Percentiles rank a stretch among this genome's conserved stretches.
phyloP scores from a whole-genome alignment of 768 basidiomycete genomes.

The Cystofilobasidium macerans region DNA sequence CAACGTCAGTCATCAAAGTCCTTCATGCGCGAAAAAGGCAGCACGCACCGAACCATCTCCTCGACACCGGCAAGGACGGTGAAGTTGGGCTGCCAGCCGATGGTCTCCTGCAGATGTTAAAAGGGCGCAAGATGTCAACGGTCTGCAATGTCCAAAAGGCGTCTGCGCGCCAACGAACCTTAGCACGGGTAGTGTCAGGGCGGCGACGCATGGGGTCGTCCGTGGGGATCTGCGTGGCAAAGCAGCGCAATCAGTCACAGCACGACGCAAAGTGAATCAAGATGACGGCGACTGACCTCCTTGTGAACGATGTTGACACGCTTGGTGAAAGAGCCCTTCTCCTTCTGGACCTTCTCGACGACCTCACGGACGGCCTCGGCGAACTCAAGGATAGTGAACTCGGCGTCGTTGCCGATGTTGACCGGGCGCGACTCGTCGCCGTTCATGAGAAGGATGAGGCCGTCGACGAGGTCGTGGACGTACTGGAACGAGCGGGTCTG shows the following conservation, averaged over 20 bases:
- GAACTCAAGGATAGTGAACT: constrained; percentile 91
- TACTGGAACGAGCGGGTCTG: constrained; percentile 83
- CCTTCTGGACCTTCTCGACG: constrained; percentile 81
- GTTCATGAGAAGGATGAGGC: neutral
- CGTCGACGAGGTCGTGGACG: too few relatives aligned
- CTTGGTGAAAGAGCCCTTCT: constrained; percentile 41
- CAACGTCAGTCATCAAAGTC: constrained; percentile 28
- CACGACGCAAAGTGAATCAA: neutral
- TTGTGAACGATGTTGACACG: constrained; percentile 39
- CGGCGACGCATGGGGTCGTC: constrained; percentile 92
- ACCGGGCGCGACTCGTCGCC: constrained; percentile 72
- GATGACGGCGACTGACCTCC: constrained; percentile 32
- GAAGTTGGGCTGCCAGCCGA: constrained; percentile 90
- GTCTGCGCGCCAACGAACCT: constrained; percentile 35
- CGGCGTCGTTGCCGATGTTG: constrained; percentile 91
- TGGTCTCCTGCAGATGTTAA: constrained; percentile 37
- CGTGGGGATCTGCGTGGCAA: constrained; percentile 69
- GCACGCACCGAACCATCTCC: constrained; percentile 19
- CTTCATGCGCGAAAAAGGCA: neutral
- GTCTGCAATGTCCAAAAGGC: neutral
- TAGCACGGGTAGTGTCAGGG: constrained; percentile 85
- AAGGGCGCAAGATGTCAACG: neutral
- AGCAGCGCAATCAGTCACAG: constrained; percentile 47
- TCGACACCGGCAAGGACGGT: constrained; percentile 46
- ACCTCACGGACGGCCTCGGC: constrained; percentile 83